Base-by-base conservation (phyloP, 345 rosid species). In the Diplotaxis tenuifolia region DNA sequence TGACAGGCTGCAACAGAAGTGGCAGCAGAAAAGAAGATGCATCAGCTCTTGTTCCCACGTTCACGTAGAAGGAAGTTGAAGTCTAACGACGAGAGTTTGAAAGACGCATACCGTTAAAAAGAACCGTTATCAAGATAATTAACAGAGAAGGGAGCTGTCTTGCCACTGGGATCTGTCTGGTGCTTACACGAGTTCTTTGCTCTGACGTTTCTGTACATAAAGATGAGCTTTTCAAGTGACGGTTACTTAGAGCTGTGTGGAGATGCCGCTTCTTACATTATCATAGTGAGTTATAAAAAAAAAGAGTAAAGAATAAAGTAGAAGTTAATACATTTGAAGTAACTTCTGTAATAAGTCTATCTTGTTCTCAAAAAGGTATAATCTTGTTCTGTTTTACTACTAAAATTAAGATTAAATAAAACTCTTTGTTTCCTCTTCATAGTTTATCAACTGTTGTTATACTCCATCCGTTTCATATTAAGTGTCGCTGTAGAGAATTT, bases 1-100 rank as follows among this genome's bases (percentile, higher is more conserved):
- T 67, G n/a, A 49, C 85, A 94, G 98, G 98, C 88, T 18, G 70
- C 74, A 38, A 81, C 95, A 5, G 91, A 86, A 72, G 65, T 75
- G 62, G 89, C 89, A 56, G 98, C 98, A 22, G 96, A 88, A 75
- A 94, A 88, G 82, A 95, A 91, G 84, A 89, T 91, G 64, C 89
- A 80, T 52, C 93, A 86, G 74, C 83, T 94, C n/a, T 32, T 89
- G 45, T 88, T 91, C 83, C 97, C 96, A 1, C 82, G 92, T 22
- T 83, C 98, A 23, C 89, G 83, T 42, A 71, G 97, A 56, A 94
- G 93, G 88, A 94, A 89, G 75, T 32, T 88, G n/a, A 81, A 78
- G 74, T 76, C 81, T 60, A 83, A 80, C 18, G 81, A 75, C 1
- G 86, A 89, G 56, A 72, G 80, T 3, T 65, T 78, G 34, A 68